Base-by-base conservation (phyloP, 2,329 filamentous ascomycete genomes). In the Dactylella cylindrospora region DNA sequence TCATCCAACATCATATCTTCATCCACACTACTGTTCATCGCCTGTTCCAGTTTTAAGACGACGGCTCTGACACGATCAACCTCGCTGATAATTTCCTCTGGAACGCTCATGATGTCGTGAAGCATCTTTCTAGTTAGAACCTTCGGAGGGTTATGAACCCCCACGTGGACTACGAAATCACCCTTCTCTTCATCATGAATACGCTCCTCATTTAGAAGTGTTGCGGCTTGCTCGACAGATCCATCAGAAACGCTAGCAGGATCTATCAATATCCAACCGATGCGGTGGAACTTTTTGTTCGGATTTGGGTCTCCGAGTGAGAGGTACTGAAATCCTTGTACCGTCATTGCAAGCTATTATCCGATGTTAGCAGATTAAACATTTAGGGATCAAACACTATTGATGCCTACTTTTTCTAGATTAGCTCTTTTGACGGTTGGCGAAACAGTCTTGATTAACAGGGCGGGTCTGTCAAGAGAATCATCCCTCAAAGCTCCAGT, bases 231-330 rank as follows among this genome's bases (percentile, higher is more conserved):
- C 38, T 95, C 87, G 0, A 90, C 89, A 1, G 85, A 86, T 64
- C 84, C 80, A 67, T 94, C 88, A 60, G 84, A 76, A 9, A 83
- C 78, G 39, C 80, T 77, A 4, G 79, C 75, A 17, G 80, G 77
- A 52, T 94, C 88, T 7, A 98, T 79, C 80, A 97, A 93, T 62
- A 98, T 94, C 91, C 94, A 98, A 17, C 93, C 93, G 73, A 98
- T 97, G 17, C 93, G 85, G 71, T 98, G 93, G 70, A 90, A 98
- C 66, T 95, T 86, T 76, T 98, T 98, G 70, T 89, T 86, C 1
- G 93, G 93, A 70, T 98, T 98, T 0, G 93, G 93, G 69, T 98
- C 93, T 67, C 90, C 96, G 43, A 98, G 79, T 26, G 91, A 97
- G 3, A 98, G 78, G 84, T 91, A 97, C 71, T 91, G 67, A 33